phyloP scores from a whole-genome alignment of 148 eudicot genomes.

The Chenopodium suecicum region DNA sequence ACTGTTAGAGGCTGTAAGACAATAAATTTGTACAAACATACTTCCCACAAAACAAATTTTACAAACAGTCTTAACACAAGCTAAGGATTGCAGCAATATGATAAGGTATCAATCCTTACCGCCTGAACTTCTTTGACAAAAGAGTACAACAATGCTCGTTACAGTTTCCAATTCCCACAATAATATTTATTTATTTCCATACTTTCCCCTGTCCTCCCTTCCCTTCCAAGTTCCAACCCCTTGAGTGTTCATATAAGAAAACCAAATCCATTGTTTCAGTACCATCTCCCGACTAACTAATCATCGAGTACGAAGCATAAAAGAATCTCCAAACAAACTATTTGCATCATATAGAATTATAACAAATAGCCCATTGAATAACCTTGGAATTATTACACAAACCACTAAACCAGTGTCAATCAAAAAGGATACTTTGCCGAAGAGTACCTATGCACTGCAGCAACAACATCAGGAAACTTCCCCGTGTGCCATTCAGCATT shows the following conservation, averaged over 20 bases:
- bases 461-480: slow-evolving; percentile 88
- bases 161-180: not conserved
- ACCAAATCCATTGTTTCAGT: not conserved
- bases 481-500: slow-evolving; percentile 90
- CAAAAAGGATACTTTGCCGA: not conserved
- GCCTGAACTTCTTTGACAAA: slow-evolving; percentile 5
- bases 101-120: not conserved
- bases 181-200: not conserved
- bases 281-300: no score
- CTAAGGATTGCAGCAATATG: not conserved
- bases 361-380: not conserved
- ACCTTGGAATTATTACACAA: not conserved
- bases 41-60: not conserved
- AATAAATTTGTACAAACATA: not conserved
- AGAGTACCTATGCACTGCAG: slow-evolving; percentile 55
- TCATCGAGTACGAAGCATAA: no score
- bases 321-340: no score
- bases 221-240: no score
- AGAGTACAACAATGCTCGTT: not conserved
- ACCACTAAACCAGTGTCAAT: not conserved
- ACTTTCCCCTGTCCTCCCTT: not conserved
- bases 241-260: not conserved
- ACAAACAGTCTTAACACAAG: not conserved
- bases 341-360: no score
- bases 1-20: not conserved